Conservation (phyloP, 208 protist genomes). For the Crithidia brevicula region DNA sequence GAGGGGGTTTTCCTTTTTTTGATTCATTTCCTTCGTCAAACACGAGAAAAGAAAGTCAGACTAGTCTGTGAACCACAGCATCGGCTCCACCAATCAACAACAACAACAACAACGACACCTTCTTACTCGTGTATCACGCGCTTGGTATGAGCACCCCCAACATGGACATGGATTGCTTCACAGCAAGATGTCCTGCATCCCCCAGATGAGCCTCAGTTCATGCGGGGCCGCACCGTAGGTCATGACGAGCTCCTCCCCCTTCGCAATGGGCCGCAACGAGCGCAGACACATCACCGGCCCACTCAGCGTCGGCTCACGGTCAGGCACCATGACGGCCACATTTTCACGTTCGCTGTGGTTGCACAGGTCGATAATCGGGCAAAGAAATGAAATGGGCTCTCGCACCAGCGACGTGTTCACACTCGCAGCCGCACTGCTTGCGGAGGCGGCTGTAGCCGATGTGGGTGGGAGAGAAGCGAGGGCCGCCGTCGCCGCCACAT, state of each 20-base stretch:
- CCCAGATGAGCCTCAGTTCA: conserved; percentile 80
- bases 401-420: conserved; percentile 35
- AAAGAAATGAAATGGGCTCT: conserved; percentile 80
- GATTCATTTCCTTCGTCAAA: too few relatives aligned
- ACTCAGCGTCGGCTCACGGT: conserved; percentile 26
- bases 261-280: conserved; percentile 63
- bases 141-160: too few relatives aligned
- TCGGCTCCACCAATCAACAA: too few relatives aligned
- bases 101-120: too few relatives aligned
- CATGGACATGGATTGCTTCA: too few relatives aligned
- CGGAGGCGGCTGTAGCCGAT: not conserved
- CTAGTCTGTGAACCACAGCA: too few relatives aligned
- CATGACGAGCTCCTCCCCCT: conserved; percentile 87
- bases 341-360: conserved; percentile 84
- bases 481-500: conserved; percentile 30
- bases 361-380: conserved; percentile 87
- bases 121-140: too few relatives aligned
- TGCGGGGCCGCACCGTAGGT: conserved; percentile 61
- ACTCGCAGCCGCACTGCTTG: not conserved
- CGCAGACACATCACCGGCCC: conserved; percentile 72
- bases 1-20: too few relatives aligned
- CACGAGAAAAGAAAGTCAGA: too few relatives aligned
- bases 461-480: conserved; percentile 11
- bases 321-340: conserved; percentile 84
- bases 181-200: conserved; percentile 66